Conservation (phyloP, 139 green algal species). For the Picochlorum sp. region DNA sequence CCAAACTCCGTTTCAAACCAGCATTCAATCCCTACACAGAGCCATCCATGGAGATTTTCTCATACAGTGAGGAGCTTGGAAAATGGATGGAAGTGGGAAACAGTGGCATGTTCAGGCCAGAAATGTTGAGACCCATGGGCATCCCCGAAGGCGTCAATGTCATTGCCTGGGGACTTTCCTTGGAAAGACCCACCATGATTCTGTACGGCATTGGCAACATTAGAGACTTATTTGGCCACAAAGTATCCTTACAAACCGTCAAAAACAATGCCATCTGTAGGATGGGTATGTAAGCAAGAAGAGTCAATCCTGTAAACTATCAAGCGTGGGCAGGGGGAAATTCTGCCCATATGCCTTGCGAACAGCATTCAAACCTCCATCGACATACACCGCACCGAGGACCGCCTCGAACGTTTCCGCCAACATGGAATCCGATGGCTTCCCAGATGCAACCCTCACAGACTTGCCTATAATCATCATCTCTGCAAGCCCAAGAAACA, state of each 20-base stretch:
- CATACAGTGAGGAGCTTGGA: conserved; percentile 84
- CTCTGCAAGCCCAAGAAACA: conserved; percentile 5
- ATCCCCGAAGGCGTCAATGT: conserved; percentile 93
- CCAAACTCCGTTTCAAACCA: conserved; percentile 96
- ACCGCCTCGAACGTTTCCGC: conserved; percentile 16
- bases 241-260: conserved; percentile 71
- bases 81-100: conserved; percentile 99
- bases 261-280: conserved; percentile 91
- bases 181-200: conserved; percentile 95
- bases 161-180: conserved; percentile 95
- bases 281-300: conserved; percentile 56
- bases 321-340: background rate
- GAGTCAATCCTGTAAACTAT: background rate
- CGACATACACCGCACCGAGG: conserved; percentile 15
- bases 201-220: conserved; percentile 99
- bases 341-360: background rate
- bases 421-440: conserved; percentile 7
- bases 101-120: conserved; percentile 89
- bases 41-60: conserved; percentile 99
- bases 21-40: conserved; percentile 99
- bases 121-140: conserved; percentile 99
- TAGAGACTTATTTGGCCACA: conserved; percentile 95
- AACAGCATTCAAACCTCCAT: conserved; percentile 3
- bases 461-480: conserved; percentile 7
- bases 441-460: conserved; percentile 2